Evolutionary conservation across 495 filamentous ascomycete genomes (phyloP), one percentile per base, ranked within the genome.

Genomic region (Hypoxylon crocopeplum): DNA sequence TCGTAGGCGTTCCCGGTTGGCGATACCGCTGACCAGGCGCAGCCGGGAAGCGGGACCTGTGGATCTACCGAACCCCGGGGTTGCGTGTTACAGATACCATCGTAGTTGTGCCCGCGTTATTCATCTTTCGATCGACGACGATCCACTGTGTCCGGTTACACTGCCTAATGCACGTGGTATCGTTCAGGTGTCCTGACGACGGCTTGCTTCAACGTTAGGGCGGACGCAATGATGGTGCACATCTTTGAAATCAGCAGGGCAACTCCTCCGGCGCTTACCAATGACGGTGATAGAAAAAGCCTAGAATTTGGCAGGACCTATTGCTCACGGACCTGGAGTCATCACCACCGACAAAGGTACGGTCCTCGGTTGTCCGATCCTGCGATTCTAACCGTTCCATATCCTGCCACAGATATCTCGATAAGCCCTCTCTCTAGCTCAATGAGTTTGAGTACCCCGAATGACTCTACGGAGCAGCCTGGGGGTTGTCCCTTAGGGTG

Each of bases 131-230:
- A 25, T 15, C 27, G 30, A 41, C 46, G 11, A 46, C 46, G 10
- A 39, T 19, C 17, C 34, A 29, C 17, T 17, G 38, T 42, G 46
- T 59, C 55, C 50, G 55, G 60, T 64, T 55, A 51, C 61, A 64
- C 55, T 20, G 16, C 61, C 21, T 56, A 36, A 24, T 48, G 39
- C 61, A 59, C 55, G 55, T 64, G 50, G 55, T 20, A 48, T 52
- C 36, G 19, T 13, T 37, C 20, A 46, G 21, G 15, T 40, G 15
- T 41, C 11, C 20, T 27, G 44, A 37, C 25, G 34, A 41, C 22
- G 39, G 61, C 38, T 40, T 27, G 29, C n/a, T 36, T 11, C 40
- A 37, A 44, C 33, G 27, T 37, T 12, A 38, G 15, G 49, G 37
- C 15, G 29, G 27, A 39, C 7, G 41, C 38, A 29, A 38, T 10